Conservation (phyloP, 768 basidiomycete species). For the Calvatia gigantea region DNA sequence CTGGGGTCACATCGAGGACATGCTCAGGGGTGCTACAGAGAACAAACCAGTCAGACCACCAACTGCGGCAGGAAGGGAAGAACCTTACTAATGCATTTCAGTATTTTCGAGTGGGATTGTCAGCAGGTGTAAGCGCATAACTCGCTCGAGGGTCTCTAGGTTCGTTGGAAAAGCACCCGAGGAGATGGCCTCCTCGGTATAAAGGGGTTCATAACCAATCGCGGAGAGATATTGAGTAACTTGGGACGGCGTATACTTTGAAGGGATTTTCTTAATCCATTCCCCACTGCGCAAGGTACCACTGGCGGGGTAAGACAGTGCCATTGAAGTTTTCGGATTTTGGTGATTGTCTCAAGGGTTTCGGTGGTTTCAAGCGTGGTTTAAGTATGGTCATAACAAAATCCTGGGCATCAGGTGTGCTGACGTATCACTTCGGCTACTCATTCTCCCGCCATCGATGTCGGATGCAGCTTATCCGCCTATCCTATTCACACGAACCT, state of each 20-base stretch:
- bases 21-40: slow-evolving; percentile 20
- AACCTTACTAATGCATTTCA: slow-evolving; percentile 34
- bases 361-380: too few species aligned
- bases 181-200: slow-evolving; percentile 16
- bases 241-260: slow-evolving; percentile 20
- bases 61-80: neutral
- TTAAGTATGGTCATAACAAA: too few species aligned
- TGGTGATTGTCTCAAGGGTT: too few species aligned
- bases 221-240: slow-evolving; percentile 22
- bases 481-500: too few species aligned
- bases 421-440: too few species aligned
- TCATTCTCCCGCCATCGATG: too few species aligned
- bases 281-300: slow-evolving; percentile 17
- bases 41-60: neutral
- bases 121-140: slow-evolving; percentile 26
- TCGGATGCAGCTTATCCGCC: too few species aligned
- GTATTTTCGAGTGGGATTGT: slow-evolving; percentile 36
- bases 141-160: slow-evolving; percentile 22
- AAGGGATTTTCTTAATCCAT: slow-evolving; percentile 24
- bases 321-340: too few species aligned
- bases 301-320: neutral
- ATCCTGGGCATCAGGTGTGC: too few species aligned
- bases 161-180: slow-evolving; percentile 20
- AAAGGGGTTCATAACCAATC: slow-evolving; percentile 19
- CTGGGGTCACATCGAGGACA: slow-evolving; percentile 22